Conservation (phyloP, 495 filamentous ascomycete genomes). For the Trichoderma parareesei region DNA sequence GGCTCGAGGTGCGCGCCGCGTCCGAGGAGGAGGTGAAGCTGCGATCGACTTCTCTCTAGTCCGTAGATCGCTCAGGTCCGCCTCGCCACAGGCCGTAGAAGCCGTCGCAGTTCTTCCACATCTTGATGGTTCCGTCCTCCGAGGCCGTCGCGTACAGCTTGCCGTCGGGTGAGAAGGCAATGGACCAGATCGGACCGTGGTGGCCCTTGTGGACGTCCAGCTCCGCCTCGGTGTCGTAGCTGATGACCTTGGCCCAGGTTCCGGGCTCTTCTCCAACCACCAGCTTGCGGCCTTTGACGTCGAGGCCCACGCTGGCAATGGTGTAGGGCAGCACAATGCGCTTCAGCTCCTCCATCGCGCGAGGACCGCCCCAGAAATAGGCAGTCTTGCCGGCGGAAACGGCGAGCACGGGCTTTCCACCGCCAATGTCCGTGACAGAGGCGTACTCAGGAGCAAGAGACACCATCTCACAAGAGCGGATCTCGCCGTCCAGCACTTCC, state of each 20-base stretch:
- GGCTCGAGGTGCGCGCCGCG: not conserved
- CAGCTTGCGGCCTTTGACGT: slow-evolving; percentile 69
- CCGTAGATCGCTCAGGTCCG: slow-evolving; percentile 14
- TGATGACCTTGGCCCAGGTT: slow-evolving; percentile 91
- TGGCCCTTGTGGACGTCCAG: slow-evolving; percentile 91
- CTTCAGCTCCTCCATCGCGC: slow-evolving; percentile 66
- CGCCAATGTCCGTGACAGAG: slow-evolving; percentile 40
- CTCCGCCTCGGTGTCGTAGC: slow-evolving; percentile 73
- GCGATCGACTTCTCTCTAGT: slow-evolving; percentile 8
- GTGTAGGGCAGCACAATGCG: slow-evolving; percentile 67
- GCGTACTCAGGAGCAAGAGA: slow-evolving; percentile 35
- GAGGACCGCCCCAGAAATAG: slow-evolving; percentile 81
- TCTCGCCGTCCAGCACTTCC: slow-evolving; percentile 66
- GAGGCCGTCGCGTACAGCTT: slow-evolving; percentile 94
- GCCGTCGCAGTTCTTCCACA: slow-evolving; percentile 59
- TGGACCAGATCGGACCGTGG: slow-evolving; percentile 93
- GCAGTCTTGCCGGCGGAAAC: slow-evolving; percentile 81
- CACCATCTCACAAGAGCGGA: slow-evolving; percentile 86
- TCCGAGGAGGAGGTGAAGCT: not conserved
- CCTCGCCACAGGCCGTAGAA: slow-evolving; percentile 47
- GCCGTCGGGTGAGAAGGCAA: slow-evolving; percentile 88
- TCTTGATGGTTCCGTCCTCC: slow-evolving; percentile 94
- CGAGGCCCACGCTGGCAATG: slow-evolving; percentile 81
- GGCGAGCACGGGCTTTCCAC: slow-evolving; percentile 46
- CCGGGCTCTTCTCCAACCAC: slow-evolving; percentile 82